Base-by-base conservation (phyloP, 78 protist genomes). In the Dictyostelium citrinum region DNA sequence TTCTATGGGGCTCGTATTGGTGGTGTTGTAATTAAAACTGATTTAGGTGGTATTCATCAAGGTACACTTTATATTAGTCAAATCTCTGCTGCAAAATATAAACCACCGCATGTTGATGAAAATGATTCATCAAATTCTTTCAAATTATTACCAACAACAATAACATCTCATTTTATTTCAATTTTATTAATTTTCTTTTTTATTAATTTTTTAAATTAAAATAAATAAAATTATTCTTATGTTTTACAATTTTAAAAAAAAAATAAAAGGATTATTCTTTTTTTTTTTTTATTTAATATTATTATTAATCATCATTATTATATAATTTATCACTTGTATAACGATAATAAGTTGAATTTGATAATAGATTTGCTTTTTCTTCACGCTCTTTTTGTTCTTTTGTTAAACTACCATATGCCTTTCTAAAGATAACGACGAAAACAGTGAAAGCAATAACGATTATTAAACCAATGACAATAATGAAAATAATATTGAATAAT, bases 1-100 rank as follows among this genome's bases (percentile, higher is more conserved):
- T 70, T 70, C 45, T 70, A 31, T 70, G 77, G 77, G 31, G 77
- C 77, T 6, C 37, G 10, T 16, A 5, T 70, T 33, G 77, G 77
- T 70, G 77, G 77, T 31, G 77, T 70, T 4, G 20, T 70, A 1
- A 17, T 70, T 33, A 70, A 70, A 70, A 70, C 77, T 70, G 77
- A 70, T 31, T 70, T 70, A 16, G 77, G 77, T 70, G 77, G 43
- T 16, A 16, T 70, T 33, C 77, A 70, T 70, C 77, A 70, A 70
- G 77, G 77, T 70, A 31, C 77, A 27, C 39, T 70, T 16, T 70
- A 33, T 5, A 33, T 70, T 33, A 29, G 39, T 14, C 37, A 27
- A 70, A 70, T 70, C 3, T 33, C 77, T 3, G 77, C 77, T 16
- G 77, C 77, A 33, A 27, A 70, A 27, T 70, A 31, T 17, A 14